These are phyloP conservation scores for Naegleria lovaniensis DNA, from an alignment of 208 protist species.

Conservation along the genomic window DNA sequence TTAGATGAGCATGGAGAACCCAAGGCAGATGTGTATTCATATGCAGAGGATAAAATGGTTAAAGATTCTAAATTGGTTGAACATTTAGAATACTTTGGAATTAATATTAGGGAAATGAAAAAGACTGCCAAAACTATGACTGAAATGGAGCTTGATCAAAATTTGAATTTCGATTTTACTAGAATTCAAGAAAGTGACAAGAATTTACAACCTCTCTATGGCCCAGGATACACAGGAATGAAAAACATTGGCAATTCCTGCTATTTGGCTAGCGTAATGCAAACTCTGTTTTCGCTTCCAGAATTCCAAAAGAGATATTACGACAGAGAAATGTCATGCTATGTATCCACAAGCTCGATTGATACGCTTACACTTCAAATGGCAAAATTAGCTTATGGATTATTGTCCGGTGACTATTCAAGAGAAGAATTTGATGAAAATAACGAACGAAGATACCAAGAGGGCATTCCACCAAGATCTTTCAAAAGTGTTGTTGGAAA, in stretches of 20 bases:
- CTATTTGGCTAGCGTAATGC: constrained; percentile 89
- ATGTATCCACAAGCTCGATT: constrained; percentile 53
- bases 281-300: constrained; percentile 75
- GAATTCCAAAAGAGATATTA: constrained; percentile 68
- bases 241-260: constrained; percentile 95
- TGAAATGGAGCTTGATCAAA: constrained; percentile 91
- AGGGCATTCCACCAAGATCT: constrained; percentile 74
- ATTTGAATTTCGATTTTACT: constrained; percentile 83
- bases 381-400: constrained; percentile 77
- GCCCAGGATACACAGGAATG: constrained; percentile 74
- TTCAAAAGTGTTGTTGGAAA: constrained; percentile 89
- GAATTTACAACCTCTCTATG: constrained; percentile 72
- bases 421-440: constrained; percentile 23
- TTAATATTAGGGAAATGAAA: constrained; percentile 75
- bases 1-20: constrained; percentile 53
- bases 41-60: constrained; percentile 86
- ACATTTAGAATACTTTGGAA: constrained; percentile 91
- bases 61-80: constrained; percentile 76
- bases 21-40: constrained; percentile 84
- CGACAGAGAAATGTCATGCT: constrained; percentile 43
- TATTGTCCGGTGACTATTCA: constrained; percentile 82
- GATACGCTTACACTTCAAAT: constrained; percentile 69
- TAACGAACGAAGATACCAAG: constrained; percentile 45
- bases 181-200: constrained; percentile 74
- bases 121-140: constrained; percentile 91